Conservation (phyloP, 352 stramenopile genomes). For the Pythium chondricola region DNA sequence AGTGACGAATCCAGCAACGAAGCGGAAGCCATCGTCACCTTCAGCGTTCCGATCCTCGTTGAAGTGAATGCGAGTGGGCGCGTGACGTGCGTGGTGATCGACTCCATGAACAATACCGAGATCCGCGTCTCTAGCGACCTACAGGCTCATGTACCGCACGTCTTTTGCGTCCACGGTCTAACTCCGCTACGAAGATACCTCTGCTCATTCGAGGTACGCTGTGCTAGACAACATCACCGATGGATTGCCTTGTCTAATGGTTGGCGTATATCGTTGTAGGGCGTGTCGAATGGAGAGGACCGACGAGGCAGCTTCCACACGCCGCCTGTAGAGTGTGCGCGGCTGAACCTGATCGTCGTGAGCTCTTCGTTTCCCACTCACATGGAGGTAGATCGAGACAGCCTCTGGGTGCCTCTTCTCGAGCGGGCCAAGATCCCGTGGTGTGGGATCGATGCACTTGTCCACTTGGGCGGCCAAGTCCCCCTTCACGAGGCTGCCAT, state of each 20-base stretch:
- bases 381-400: conserved; percentile 46
- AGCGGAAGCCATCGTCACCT: conserved; percentile 3
- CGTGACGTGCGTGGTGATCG: conserved; percentile 52
- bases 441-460: conserved; percentile 62
- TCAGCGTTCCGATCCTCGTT: conserved; percentile 50
- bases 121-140: conserved; percentile 29
- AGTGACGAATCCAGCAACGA: conserved; percentile 8
- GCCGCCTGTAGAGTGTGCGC: conserved; percentile 12
- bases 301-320: conserved; percentile 63
- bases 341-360: conserved; percentile 48
- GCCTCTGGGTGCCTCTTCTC: conserved; percentile 47
- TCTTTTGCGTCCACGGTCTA: conserved; percentile 45
- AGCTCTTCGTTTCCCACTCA: conserved; percentile 69
- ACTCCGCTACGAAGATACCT: conserved; percentile 52
- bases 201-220: conserved; percentile 54
- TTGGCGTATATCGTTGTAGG: conserved; percentile 20
- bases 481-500: conserved; percentile 60
- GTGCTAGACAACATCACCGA: not conserved
- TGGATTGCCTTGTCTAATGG: not conserved
- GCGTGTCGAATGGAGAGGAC: conserved; percentile 43
- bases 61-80: conserved; percentile 49
- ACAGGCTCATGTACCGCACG: conserved; percentile 22
- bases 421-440: conserved; percentile 46
- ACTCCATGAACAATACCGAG: conserved; percentile 55
- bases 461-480: conserved; percentile 71